Base-by-base conservation (phyloP, 768 basidiomycete genomes). In the Auricularia cornea region DNA sequence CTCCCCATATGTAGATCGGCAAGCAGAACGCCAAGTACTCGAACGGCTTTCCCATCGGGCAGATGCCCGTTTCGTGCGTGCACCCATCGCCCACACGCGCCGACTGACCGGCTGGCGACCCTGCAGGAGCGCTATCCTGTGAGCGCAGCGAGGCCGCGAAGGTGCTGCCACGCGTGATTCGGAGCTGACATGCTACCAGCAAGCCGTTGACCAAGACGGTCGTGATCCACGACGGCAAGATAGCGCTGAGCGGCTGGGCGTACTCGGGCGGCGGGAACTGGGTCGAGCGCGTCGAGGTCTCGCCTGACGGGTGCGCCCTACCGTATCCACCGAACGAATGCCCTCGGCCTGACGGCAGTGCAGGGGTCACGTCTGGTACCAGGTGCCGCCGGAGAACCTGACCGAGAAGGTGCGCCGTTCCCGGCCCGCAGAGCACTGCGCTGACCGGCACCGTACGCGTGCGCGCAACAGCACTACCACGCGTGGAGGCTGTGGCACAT, bases 61-160 rank as follows among this genome's bases (percentile, higher is more conserved):
- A 81, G 60, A 83, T 84, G 82, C 83, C 82, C 2, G 83, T 84
- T 5, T 84, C 83, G 80, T 82, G 48, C 32, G 81, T 77, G 8
- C 31, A n/a, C 18, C 0, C 26, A 23, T 29, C 33, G 56, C 40
- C 4, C 51, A 62, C 32, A 41, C n/a, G n/a, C n/a, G n/a, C n/a
- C n/a, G n/a, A n/a, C n/a, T n/a, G n/a, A n/a, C n/a, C n/a, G n/a
- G n/a, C n/a, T n/a, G n/a, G n/a, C n/a, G n/a, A n/a, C n/a, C n/a
- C n/a, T 62, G 5, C 60, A 81, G 80, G 75, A 82, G 80, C 67
- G 82, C 82, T 2, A 81, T 83, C 29, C 74, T 83, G 18, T 72
- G 66, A 38, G 35, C 35, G 10, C 35, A 81, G 44, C 3, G n/a
- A n/a, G n/a, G n/a, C n/a, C n/a, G n/a, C n/a, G n/a, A n/a, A n/a